phyloP scores from a whole-genome alignment of 148 eudicot genomes.

The Nyssa sinensis region DNA sequence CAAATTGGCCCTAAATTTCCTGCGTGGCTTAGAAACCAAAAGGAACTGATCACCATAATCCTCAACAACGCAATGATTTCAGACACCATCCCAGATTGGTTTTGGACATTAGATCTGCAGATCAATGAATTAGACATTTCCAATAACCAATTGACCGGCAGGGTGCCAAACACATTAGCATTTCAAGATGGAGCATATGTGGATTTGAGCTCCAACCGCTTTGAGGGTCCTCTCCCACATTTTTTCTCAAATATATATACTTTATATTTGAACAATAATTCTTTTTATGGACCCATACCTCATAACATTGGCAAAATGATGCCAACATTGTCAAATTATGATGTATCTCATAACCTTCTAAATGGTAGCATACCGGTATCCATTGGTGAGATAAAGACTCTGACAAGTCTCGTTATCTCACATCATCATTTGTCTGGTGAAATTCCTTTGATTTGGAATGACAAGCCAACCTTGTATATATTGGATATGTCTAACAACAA shows the following conservation, averaged over 20 bases:
- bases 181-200: background rate
- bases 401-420: constrained; percentile 24
- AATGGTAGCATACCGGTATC: constrained; percentile 20
- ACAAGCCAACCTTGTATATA: background rate
- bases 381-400: constrained; percentile 7
- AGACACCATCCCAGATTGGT: background rate
- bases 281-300: constrained; percentile 13
- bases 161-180: background rate
- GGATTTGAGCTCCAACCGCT: background rate
- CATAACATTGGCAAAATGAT: background rate
- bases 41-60: background rate
- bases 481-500: constrained; percentile 9
- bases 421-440: constrained; percentile 1
- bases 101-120: background rate
- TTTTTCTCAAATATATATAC: constrained; percentile 8
- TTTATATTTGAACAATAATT: constrained; percentile 13
- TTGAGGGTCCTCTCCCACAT: background rate
- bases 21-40: constrained; percentile 24
- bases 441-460: background rate
- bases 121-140: constrained; percentile 15
- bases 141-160: constrained; percentile 11
- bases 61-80: background rate
- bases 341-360: constrained; percentile 24
- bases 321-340: background rate
- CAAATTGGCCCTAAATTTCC: constrained; percentile 13